Evolutionary conservation across 345 rosid genomes (phyloP).

Genomic region (Eucalyptus caleyi): DNA sequence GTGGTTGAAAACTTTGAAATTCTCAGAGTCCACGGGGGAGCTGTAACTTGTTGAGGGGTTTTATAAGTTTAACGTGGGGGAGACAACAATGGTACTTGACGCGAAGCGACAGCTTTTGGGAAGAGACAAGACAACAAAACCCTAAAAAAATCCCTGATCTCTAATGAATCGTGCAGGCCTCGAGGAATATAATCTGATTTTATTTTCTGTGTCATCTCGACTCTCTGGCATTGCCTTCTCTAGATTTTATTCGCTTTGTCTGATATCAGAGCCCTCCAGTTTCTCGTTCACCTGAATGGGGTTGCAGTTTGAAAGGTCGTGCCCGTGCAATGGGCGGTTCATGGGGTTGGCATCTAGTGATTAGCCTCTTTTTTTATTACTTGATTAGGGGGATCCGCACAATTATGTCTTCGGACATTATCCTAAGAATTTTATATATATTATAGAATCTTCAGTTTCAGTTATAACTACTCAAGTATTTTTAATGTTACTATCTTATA

Average conservation of each 20-base stretch:
- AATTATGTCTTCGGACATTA: neutral
- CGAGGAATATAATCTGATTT: neutral
- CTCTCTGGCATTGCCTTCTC: neutral
- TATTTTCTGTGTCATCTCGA: neutral
- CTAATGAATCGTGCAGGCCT: neutral
- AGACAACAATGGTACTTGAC: neutral
- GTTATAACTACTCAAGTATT: neutral
- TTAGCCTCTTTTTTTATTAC: neutral
- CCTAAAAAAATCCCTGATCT: neutral
- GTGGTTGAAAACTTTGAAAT: neutral
- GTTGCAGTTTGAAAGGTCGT: neutral
- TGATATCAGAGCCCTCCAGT: neutral
- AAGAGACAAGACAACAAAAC: neutral
- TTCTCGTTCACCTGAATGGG: neutral
- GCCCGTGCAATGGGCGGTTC: neutral
- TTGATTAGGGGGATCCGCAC: neutral
- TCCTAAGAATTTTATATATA: neutral
- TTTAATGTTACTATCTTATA: neutral
- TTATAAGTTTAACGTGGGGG: neutral
- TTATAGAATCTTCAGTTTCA: neutral
- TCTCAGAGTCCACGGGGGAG: neutral
- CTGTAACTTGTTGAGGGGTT: neutral
- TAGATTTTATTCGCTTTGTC: neutral
- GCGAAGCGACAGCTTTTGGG: neutral
- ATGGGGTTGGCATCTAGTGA: neutral